Conservation (phyloP, 768 basidiomycete species). For the Calocybe gangraenosa region DNA sequence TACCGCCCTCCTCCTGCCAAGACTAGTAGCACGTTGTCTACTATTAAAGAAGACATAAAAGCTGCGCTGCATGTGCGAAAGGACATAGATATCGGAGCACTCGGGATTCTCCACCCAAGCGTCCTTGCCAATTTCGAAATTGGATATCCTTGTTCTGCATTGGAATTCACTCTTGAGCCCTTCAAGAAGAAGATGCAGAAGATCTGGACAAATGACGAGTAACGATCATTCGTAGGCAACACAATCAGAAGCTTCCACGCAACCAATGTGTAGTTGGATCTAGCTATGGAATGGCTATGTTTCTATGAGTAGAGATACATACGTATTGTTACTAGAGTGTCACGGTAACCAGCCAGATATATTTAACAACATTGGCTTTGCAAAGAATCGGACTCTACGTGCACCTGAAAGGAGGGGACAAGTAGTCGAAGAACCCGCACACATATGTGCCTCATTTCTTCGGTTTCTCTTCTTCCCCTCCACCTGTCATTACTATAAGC, state of each 20-base stretch:
- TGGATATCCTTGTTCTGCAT: constrained; percentile 86
- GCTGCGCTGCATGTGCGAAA: constrained; percentile 33
- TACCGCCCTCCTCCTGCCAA: constrained; percentile 60
- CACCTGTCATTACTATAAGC: constrained; percentile 26
- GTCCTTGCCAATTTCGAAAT: constrained; percentile 95
- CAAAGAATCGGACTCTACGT: background rate
- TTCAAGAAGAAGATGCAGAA: constrained; percentile 73
- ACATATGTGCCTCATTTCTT: constrained; percentile 10
- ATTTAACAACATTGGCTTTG: too few species aligned
- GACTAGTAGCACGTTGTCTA: constrained; percentile 23
- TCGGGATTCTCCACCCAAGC: constrained; percentile 91
- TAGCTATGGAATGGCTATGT: too few species aligned
- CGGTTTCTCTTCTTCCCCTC: constrained; percentile 35
- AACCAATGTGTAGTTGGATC: too few species aligned
- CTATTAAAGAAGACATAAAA: constrained; percentile 42
- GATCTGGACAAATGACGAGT: constrained; percentile 54
- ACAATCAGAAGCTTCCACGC: too few species aligned
- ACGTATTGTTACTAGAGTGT: too few species aligned
- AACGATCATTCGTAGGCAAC: too few species aligned
- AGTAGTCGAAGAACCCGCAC: background rate
- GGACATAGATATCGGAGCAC: constrained; percentile 79
- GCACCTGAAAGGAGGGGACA: constrained; percentile 1
- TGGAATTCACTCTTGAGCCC: constrained; percentile 95
- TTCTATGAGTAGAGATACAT: too few species aligned
- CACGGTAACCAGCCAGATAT: too few species aligned